Evolutionary conservation across 2,329 filamentous ascomycete species (phyloP).

Genomic region (Exophiala sp.): DNA sequence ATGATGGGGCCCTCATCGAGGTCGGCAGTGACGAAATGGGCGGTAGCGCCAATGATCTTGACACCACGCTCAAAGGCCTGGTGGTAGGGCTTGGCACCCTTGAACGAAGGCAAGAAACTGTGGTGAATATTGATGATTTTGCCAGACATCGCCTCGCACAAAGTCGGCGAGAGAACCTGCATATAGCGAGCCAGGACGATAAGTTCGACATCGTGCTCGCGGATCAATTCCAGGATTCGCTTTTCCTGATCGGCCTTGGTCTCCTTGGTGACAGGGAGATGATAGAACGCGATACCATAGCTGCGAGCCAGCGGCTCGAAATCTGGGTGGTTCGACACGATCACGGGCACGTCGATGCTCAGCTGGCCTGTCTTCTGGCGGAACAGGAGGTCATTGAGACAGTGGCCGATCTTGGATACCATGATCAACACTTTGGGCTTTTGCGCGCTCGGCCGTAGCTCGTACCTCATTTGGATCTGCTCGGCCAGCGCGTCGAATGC

Average conservation of each 20-base stretch:
- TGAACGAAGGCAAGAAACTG: conserved; percentile 79
- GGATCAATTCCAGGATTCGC: conserved; percentile 64
- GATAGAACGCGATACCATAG: conserved; percentile 73
- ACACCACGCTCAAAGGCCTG: conserved; percentile 81
- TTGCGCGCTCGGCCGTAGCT: conserved; percentile 60
- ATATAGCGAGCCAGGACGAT: conserved; percentile 80
- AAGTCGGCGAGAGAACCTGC: conserved; percentile 70
- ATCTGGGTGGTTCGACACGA: conserved; percentile 77
- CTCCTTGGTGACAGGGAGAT: conserved; percentile 71
- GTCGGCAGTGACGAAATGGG: conserved; percentile 80
- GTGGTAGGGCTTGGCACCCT: conserved; percentile 82
- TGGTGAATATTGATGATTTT: conserved; percentile 92
- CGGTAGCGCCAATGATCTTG: conserved; percentile 81
- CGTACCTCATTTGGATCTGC: conserved; percentile 63
- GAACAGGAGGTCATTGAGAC: conserved; percentile 77
- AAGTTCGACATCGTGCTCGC: conserved; percentile 65
- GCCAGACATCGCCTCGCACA: conserved; percentile 74
- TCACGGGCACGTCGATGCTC: conserved; percentile 66
- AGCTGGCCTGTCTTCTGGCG: conserved; percentile 68
- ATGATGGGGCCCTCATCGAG: conserved; percentile 84
- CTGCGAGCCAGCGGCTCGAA: conserved; percentile 61
- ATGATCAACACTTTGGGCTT: conserved; percentile 77
- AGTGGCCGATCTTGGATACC: conserved; percentile 85
- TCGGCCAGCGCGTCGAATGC: conserved; percentile 57
- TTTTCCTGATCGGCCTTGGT: conserved; percentile 70